Percentiles rank a stretch among this genome's conserved stretches.
Evolutionary conservation across 1,284 basidiomycete genomes (phyloP).

Genomic region (Puccinia triticina): DNA sequence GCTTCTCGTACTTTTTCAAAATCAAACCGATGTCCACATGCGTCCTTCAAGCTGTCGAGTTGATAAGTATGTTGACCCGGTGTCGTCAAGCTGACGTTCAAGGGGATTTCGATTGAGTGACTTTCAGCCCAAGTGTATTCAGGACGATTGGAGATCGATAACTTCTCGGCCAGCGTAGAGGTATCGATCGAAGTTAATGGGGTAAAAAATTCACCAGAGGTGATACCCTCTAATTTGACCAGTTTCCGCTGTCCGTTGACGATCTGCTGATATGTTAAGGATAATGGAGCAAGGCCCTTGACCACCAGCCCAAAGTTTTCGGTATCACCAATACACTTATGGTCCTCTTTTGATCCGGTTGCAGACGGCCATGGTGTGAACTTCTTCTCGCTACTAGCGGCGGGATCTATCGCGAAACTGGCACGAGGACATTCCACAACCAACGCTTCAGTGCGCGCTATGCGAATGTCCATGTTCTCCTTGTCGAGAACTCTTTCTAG

Average conservation of each 20-base stretch:
- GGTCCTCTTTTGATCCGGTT: conserved; percentile 17
- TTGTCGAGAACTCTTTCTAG: conserved; percentile 48
- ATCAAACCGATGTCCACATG: conserved; percentile 43
- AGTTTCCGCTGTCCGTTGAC: conserved; percentile 6
- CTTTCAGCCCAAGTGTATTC: conserved; percentile 50
- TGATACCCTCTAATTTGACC: conserved; percentile 40
- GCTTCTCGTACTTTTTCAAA: conserved; percentile 30
- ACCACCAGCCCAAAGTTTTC: conserved; percentile 40
- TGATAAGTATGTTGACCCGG: conserved; percentile 40
- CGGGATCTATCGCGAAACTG: conserved; percentile 17
- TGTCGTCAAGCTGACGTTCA: conserved; percentile 36
- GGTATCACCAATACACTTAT: conserved; percentile 45
- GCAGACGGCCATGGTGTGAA: conserved; percentile 24
- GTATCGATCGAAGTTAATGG: conserved; percentile 37
- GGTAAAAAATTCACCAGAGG: conserved; percentile 29
- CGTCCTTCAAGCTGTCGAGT: conserved; percentile 31
- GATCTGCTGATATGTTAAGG: conserved; percentile 39
- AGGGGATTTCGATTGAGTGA: conserved; percentile 36
- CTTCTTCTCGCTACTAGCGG: conserved; percentile 21
- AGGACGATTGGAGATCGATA: conserved; percentile 36
- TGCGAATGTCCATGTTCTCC: conserved; percentile 46
- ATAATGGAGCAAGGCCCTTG: conserved; percentile 38
- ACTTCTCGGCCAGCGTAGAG: conserved; percentile 36
- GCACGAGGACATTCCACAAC: conserved; percentile 46
- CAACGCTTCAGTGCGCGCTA: conserved; percentile 46